Conservation (phyloP, 2,329 filamentous ascomycete species). For the Ophiocordyceps camponoti-rufipedis region DNA sequence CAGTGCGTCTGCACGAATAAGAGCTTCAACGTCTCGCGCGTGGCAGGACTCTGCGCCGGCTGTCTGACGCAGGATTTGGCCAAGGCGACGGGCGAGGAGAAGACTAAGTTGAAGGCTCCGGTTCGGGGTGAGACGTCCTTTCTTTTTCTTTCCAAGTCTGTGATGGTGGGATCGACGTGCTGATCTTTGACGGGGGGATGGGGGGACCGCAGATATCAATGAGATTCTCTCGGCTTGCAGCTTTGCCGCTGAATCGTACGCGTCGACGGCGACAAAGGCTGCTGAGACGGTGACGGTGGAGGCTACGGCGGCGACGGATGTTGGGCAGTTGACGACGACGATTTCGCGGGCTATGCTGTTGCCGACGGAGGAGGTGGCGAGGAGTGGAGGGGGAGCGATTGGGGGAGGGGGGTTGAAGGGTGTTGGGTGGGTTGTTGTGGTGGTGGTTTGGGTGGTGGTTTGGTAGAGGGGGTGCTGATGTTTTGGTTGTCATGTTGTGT, state of each 20-base stretch:
- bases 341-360: slow-evolving; percentile 6
- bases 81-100: neutral
- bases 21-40: slow-evolving; percentile 18
- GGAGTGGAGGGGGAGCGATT: neutral
- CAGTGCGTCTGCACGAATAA: slow-evolving; percentile 23
- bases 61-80: slow-evolving; percentile 15
- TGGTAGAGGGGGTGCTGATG: neutral
- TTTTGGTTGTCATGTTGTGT: neutral
- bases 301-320: slow-evolving; percentile 13
- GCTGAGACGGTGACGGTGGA: slow-evolving; percentile 12
- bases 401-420: neutral
- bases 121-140: neutral
- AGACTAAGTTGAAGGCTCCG: neutral
- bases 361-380: neutral
- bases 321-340: slow-evolving; percentile 17
- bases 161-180: neutral
- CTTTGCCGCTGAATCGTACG: slow-evolving; percentile 14
- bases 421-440: neutral
- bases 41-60: slow-evolving; percentile 18
- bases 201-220: slow-evolving; percentile 12
- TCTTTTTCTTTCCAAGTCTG: neutral
- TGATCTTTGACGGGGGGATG: too few relatives aligned
- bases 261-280: slow-evolving; percentile 8
- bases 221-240: slow-evolving; percentile 16
- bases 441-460: neutral